These are phyloP conservation scores for Exophiala bonariae DNA, from an alignment of 2,329 filamentous ascomycete genomes.

Conservation along the genomic window DNA sequence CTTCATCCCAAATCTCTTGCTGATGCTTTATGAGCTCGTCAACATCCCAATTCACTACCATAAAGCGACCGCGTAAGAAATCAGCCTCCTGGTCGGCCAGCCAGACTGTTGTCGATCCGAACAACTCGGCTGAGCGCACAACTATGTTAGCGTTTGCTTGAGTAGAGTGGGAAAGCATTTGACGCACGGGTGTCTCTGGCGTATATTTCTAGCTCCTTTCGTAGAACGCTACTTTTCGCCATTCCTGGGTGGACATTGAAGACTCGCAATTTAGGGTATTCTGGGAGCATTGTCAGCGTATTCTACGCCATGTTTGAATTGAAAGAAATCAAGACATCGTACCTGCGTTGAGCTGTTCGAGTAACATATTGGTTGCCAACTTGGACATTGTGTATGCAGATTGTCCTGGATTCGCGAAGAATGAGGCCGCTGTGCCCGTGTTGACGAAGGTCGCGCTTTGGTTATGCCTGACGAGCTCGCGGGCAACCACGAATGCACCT, in stretches of 20 bases:
- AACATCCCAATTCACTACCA: slow-evolving; percentile 55
- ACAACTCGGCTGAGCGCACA: slow-evolving; percentile 29
- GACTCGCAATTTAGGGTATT: slow-evolving; percentile 41
- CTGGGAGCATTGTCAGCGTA: slow-evolving; percentile 27
- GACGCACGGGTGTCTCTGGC: slow-evolving; percentile 1
- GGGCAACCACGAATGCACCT: slow-evolving; percentile 1
- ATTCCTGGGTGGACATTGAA: slow-evolving; percentile 46
- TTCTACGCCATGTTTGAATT: no score
- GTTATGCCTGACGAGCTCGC: background rate
- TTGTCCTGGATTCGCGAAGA: slow-evolving; percentile 4
- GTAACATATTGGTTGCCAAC: slow-evolving; percentile 1
- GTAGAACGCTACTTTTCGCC: slow-evolving; percentile 2
- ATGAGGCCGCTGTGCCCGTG: slow-evolving; percentile 4
- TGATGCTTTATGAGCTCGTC: slow-evolving; percentile 44
- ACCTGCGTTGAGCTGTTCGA: slow-evolving; percentile 3
- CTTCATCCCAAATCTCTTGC: slow-evolving; percentile 5
- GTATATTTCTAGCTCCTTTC: background rate
- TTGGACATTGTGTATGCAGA: slow-evolving; percentile 4
- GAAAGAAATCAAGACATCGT: background rate
- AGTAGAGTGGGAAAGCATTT: background rate
- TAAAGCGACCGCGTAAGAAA: slow-evolving; percentile 47
- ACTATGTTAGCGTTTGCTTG: no score
- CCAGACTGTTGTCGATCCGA: slow-evolving; percentile 47
- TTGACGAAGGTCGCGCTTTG: slow-evolving; percentile 2
- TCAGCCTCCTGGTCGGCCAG: slow-evolving; percentile 44